Conservation (phyloP, 2,329 filamentous ascomycete genomes). For the Teratosphaeria destructans region DNA sequence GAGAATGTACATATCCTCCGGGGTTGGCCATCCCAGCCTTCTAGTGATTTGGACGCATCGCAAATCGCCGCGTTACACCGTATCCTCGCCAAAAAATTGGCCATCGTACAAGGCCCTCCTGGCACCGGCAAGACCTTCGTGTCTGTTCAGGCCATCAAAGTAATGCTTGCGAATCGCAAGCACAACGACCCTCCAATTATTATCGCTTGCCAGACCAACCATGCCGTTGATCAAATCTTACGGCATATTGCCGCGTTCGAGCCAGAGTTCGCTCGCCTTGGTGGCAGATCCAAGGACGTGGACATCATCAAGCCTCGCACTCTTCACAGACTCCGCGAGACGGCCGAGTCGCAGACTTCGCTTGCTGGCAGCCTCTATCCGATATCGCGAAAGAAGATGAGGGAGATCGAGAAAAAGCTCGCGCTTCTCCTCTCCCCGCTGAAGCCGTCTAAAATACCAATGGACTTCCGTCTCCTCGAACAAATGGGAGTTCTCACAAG, state of each 20-base stretch:
- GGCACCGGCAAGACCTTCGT: conserved; percentile 74
- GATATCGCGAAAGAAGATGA: conserved; percentile 33
- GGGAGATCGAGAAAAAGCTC: conserved; percentile 33
- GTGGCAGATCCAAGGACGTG: conserved; percentile 57
- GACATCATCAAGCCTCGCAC: conserved; percentile 54
- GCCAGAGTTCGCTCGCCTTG: conserved; percentile 53
- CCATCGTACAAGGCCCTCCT: conserved; percentile 76
- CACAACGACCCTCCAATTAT: conserved; percentile 57
- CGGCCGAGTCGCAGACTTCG: conserved; percentile 17
- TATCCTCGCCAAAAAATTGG: conserved; percentile 61
- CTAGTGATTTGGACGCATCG: conserved; percentile 53
- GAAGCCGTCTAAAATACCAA: conserved; percentile 29
- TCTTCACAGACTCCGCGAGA: conserved; percentile 50
- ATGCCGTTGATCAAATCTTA: conserved; percentile 77
- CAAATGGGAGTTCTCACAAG: conserved; percentile 49
- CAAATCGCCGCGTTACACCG: conserved; percentile 58
- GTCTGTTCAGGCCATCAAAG: conserved; percentile 59
- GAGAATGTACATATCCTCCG: conserved; percentile 44
- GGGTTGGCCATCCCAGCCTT: conserved; percentile 40
- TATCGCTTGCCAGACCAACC: conserved; percentile 79
- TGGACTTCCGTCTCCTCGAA: conserved; percentile 47
- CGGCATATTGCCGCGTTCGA: conserved; percentile 53
- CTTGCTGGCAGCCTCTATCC: conserved; percentile 32
- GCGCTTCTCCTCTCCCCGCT: conserved; percentile 35
- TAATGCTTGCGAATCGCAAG: conserved; percentile 51